Evolutionary conservation across 2,329 filamentous ascomycete species (phyloP).

Genomic region (Diaporthe sp.): DNA sequence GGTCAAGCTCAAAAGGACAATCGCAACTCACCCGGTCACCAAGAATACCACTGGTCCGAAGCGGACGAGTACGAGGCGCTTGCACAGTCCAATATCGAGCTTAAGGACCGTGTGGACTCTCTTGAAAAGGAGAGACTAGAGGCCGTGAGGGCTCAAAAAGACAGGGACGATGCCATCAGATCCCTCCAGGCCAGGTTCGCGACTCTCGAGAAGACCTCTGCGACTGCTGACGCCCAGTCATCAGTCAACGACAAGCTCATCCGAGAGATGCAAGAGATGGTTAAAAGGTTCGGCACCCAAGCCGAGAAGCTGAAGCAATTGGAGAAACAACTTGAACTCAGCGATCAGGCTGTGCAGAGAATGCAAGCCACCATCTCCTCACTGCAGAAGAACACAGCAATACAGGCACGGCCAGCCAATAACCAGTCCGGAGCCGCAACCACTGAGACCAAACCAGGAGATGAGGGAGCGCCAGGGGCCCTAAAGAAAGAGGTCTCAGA

Average conservation of each 20-base stretch:
- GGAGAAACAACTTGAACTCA: not conserved
- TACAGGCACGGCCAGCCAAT: not conserved
- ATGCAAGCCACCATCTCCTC: slow-evolving; percentile 17
- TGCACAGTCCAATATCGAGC: not conserved
- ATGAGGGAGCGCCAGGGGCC: too few species aligned
- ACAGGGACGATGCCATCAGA: not conserved
- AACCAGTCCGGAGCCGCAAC: not conserved
- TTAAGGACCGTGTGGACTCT: not conserved
- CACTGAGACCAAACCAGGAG: not conserved
- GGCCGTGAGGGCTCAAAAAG: not conserved
- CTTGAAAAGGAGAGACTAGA: slow-evolving; percentile 27
- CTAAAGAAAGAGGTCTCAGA: not conserved
- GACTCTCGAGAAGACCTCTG: not conserved
- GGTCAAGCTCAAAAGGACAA: not conserved
- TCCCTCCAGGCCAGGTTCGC: slow-evolving; percentile 2
- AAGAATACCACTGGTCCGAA: too few species aligned
- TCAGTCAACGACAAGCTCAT: not conserved
- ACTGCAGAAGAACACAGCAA: not conserved
- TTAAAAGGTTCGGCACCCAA: not conserved
- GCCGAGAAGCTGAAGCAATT: not conserved
- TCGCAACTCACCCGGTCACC: not conserved
- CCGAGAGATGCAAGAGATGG: not conserved
- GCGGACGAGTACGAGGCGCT: not conserved
- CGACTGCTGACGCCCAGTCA: not conserved
- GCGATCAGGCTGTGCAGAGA: not conserved